Percentiles rank a stretch among this genome's conserved stretches.
phyloP scores from a whole-genome alignment of 176 grass and related monocot genomes.

The Bolboschoenus planiculmis region DNA sequence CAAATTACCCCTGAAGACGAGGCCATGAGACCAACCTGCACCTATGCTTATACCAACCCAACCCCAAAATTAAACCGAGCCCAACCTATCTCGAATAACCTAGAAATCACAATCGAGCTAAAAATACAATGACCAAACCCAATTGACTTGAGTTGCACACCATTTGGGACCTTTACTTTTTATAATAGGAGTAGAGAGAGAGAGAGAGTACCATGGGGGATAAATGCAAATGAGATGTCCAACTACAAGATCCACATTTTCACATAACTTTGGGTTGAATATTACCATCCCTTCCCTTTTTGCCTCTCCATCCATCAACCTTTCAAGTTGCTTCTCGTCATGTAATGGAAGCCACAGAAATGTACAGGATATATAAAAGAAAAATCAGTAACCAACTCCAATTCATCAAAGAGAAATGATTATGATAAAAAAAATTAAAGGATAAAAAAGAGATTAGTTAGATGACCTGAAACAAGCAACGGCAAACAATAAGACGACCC shows the following conservation, averaged over 20 bases:
- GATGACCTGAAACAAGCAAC: conserved; percentile 58
- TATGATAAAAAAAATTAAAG: background rate
- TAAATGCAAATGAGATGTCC: conserved; percentile 59
- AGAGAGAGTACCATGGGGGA: conserved; percentile 64
- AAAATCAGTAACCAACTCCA: background rate
- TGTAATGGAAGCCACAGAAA: conserved; percentile 25
- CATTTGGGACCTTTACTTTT: background rate
- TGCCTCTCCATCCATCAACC: conserved; percentile 20
- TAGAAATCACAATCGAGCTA: background rate
- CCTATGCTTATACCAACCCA: background rate
- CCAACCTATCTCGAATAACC: background rate
- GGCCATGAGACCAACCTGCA: background rate
- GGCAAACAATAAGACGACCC: conserved; percentile 72
- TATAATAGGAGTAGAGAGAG: background rate
- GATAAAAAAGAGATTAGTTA: background rate
- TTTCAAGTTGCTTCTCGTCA: conserved; percentile 21
- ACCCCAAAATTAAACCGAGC: background rate
- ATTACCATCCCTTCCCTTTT: conserved; percentile 46
- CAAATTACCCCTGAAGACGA: background rate
- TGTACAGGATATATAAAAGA: conserved; percentile 13
- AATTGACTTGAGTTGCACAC: background rate
- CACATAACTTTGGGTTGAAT: conserved; percentile 82
- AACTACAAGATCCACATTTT: conserved; percentile 56
- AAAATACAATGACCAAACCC: background rate
- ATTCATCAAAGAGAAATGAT: background rate